Percentiles rank a stretch among this genome's conserved stretches.
These are phyloP conservation scores for Plasmodium falciparum DNA, from an alignment of 169 alveolate genomes.

Conservation along the genomic window DNA sequence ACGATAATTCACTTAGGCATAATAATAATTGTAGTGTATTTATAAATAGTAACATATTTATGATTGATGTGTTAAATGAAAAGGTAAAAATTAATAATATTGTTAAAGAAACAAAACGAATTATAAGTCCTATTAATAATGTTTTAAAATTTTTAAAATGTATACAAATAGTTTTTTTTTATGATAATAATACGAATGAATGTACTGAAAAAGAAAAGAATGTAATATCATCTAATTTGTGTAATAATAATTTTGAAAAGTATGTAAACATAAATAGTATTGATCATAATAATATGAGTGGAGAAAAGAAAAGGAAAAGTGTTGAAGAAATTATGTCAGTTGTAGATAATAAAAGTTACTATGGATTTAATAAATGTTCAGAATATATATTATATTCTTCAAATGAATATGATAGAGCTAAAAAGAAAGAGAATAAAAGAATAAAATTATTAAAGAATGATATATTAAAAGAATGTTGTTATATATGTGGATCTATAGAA, in stretches of 20 bases:
- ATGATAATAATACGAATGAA: background rate
- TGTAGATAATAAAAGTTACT: background rate
- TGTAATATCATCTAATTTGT: background rate
- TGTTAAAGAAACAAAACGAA: constrained; percentile 14
- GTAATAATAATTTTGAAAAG: background rate
- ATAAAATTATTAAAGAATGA: constrained; percentile 31
- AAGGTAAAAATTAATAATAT: constrained; percentile 29
- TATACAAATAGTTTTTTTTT: constrained; percentile 49
- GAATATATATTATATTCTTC: background rate
- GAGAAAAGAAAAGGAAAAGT: background rate
- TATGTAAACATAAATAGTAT: background rate
- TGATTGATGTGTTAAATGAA: constrained; percentile 47
- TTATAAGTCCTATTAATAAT: constrained; percentile 46
- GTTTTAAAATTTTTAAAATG: constrained; percentile 46
- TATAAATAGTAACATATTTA: constrained; percentile 31
- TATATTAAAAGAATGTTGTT: constrained; percentile 45
- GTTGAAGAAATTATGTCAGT: background rate
- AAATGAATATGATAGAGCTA: background rate
- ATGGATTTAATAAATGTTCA: background rate
- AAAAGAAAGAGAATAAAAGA: background rate
- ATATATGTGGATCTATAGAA: constrained; percentile 58
- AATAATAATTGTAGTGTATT: constrained; percentile 5
- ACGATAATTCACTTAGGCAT: constrained; percentile 1
- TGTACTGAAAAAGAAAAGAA: background rate
- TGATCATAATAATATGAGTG: background rate